Conservation (phyloP, 306 rosid genomes). For the Acmispon strigosus region DNA sequence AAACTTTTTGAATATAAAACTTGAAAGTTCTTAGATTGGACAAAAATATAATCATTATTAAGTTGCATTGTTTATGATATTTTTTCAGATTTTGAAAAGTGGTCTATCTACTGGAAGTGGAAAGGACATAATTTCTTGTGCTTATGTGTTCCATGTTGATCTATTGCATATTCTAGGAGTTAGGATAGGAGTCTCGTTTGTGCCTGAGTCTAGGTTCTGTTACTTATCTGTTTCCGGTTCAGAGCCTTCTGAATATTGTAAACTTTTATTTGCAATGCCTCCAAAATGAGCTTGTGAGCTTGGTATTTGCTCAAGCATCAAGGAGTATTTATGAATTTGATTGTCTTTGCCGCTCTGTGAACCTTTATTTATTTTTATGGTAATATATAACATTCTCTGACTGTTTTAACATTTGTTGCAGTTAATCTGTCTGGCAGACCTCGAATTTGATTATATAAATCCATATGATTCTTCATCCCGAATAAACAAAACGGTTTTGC, state of each 20-base stretch:
- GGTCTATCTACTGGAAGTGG: background rate
- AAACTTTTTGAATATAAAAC: background rate
- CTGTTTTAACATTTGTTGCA: conserved; percentile 36
- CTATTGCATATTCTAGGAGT: conserved; percentile 2
- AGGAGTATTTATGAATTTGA: background rate
- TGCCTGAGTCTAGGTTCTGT: background rate
- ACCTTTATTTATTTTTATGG: background rate
- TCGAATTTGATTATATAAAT: conserved; percentile 92
- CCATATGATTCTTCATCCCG: conserved; percentile 85
- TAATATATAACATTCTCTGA: background rate
- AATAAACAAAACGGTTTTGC: conserved; percentile 71
- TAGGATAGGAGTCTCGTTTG: background rate
- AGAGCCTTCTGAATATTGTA: conserved; percentile 4
- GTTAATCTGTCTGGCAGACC: conserved; percentile 96
- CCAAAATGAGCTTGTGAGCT: background rate
- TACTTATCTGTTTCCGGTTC: conserved; percentile 4
- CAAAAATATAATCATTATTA: background rate
- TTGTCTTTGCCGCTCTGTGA: background rate
- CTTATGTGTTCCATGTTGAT: background rate
- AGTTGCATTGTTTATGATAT: background rate
- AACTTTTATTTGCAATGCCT: background rate
- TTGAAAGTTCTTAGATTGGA: background rate
- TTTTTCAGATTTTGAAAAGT: background rate
- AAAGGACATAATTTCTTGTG: background rate
- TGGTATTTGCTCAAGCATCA: background rate